Percentiles rank a stretch among this genome's conserved stretches.
These are phyloP conservation scores for Jacaranda mimosifolia DNA, from an alignment of 257 asterid species.

Conservation along the genomic window DNA sequence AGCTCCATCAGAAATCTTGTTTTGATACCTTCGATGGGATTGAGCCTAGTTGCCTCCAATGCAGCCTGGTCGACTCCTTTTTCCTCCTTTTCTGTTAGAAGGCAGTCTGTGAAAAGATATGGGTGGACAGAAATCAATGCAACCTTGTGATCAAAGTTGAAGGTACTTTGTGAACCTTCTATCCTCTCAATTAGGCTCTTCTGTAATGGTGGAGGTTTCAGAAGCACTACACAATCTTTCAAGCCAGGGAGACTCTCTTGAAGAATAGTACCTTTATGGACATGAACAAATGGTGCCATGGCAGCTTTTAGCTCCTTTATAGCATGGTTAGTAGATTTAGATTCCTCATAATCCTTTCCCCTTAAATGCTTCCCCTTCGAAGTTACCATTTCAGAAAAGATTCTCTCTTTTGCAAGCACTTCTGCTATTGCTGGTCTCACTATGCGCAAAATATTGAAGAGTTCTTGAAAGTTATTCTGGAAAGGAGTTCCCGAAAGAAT, in stretches of 20 bases:
- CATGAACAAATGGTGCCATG: constrained; percentile 50
- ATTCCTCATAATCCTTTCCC: neutral
- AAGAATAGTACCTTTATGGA: constrained; percentile 49
- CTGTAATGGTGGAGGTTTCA: constrained; percentile 41
- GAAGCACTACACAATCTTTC: constrained; percentile 42
- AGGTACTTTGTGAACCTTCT: neutral
- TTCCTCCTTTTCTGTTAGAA: neutral
- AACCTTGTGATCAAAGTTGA: constrained; percentile 31
- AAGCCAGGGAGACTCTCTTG: constrained; percentile 46
- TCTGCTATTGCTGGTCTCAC: constrained; percentile 44
- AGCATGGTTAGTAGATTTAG: constrained; percentile 11
- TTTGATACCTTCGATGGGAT: constrained; percentile 38
- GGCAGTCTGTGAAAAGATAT: constrained; percentile 7
- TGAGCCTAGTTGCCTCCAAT: constrained; percentile 16
- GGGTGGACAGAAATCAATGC: constrained; percentile 44
- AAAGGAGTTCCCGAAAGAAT: constrained; percentile 56
- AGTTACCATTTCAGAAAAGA: constrained; percentile 16
- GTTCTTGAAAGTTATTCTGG: constrained; percentile 49
- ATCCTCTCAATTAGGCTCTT: constrained; percentile 35
- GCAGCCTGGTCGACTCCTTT: neutral
- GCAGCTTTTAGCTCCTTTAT: constrained; percentile 39
- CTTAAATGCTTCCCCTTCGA: neutral
- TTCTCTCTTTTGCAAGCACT: constrained; percentile 25
- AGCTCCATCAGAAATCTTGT: constrained; percentile 41
- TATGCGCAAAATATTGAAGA: constrained; percentile 40